Percentiles rank a stretch among this genome's conserved stretches.
phyloP scores from a whole-genome alignment of 768 basidiomycete species.

The Bullera alba region DNA sequence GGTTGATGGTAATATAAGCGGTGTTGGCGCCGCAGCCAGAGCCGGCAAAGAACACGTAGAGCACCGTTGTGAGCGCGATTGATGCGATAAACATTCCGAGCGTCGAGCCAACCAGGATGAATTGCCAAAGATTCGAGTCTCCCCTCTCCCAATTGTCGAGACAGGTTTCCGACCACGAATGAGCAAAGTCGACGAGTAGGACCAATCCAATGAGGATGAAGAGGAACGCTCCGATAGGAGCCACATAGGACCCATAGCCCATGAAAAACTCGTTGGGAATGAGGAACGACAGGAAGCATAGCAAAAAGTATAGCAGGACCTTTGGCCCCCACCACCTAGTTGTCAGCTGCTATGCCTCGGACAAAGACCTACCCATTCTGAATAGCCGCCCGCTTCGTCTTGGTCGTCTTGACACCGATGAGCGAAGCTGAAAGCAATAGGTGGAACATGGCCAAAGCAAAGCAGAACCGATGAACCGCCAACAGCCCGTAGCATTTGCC shows the following conservation, averaged over 20 bases:
- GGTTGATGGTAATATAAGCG: conserved; percentile 96
- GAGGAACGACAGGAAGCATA: conserved; percentile 77
- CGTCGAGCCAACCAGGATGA: conserved; percentile 87
- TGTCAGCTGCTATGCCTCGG: conserved; percentile 1
- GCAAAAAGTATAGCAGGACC: conserved; percentile 75
- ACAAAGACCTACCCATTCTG: conserved; percentile 77
- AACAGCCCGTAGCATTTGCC: conserved; percentile 95
- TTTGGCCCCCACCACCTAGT: conserved; percentile 98
- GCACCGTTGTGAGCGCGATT: conserved; percentile 75
- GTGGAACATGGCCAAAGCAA: conserved; percentile 85
- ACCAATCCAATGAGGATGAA: conserved; percentile 97
- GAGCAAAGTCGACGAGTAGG: conserved; percentile 95
- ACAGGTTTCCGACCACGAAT: conserved; percentile 96
- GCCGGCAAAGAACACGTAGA: conserved; percentile 86
- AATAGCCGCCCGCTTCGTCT: conserved; percentile 84
- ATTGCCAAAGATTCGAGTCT: conserved; percentile 87
- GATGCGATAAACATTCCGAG: conserved; percentile 77
- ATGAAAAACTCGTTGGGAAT: conserved; percentile 98
- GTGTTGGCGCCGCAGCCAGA: conserved; percentile 83
- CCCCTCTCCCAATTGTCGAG: conserved; percentile 89
- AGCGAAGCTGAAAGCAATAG: conserved; percentile 68
- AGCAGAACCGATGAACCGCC: conserved; percentile 94
- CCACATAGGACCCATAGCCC: conserved; percentile 87
- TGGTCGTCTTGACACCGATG: conserved; percentile 80
- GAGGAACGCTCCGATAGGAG: conserved; percentile 81